These are phyloP conservation scores for Pseudohyphozyma bogoriensis DNA, from an alignment of 768 basidiomycete species.

Conservation along the genomic window DNA sequence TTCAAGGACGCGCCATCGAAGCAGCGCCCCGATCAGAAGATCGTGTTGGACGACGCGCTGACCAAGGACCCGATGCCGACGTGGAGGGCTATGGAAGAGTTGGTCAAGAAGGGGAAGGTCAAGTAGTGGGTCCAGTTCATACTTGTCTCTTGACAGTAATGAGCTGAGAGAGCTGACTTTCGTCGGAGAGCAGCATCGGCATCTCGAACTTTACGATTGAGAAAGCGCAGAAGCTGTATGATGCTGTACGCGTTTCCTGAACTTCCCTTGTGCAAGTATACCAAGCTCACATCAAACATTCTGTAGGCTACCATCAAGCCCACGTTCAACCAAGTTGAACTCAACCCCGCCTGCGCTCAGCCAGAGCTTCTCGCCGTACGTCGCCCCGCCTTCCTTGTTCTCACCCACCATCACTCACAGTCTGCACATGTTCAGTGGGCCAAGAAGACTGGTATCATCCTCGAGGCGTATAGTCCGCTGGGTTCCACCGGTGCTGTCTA, in stretches of 20 bases:
- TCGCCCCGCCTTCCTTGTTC: not conserved
- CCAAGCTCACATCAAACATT: not conserved
- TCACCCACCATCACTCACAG: not conserved
- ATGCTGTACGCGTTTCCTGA: not conserved
- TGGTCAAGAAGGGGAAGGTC: slow-evolving; percentile 58
- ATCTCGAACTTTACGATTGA: slow-evolving; percentile 60
- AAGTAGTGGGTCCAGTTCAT: too few species aligned
- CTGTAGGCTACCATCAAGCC: slow-evolving; percentile 17
- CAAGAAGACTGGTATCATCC: slow-evolving; percentile 47
- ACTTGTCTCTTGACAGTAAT: too few species aligned
- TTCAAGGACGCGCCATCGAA: slow-evolving; percentile 45
- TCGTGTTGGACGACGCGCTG: slow-evolving; percentile 39
- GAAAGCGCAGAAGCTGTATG: slow-evolving; percentile 7
- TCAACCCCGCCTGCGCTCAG: slow-evolving; percentile 41
- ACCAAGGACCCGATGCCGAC: slow-evolving; percentile 42
- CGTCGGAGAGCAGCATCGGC: too few species aligned
- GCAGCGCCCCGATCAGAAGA: slow-evolving; percentile 43
- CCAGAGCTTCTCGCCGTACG: slow-evolving; percentile 45
- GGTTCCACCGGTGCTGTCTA: slow-evolving; percentile 59
- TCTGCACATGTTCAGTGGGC: slow-evolving; percentile 46
- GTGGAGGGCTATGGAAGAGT: slow-evolving; percentile 66
- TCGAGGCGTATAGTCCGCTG: slow-evolving; percentile 59
- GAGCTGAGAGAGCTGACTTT: too few species aligned
- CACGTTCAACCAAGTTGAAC: slow-evolving; percentile 55
- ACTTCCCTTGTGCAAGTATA: not conserved